Base-by-base conservation (phyloP, 768 basidiomycete species). In the Hygrocybe coccinea region DNA sequence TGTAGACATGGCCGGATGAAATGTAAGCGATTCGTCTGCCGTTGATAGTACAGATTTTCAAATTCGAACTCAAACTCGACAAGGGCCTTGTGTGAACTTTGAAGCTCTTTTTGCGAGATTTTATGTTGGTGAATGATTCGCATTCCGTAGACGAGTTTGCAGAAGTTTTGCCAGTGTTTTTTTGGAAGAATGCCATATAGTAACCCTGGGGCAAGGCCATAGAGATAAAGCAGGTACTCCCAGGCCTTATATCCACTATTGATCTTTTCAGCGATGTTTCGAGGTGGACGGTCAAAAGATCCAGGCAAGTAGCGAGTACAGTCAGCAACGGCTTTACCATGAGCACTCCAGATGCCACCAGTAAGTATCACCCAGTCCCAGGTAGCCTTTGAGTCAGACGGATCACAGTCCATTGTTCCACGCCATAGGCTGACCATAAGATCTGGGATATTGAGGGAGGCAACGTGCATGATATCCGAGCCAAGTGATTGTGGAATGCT, bases 401-500 rank as follows among this genome's bases (percentile, higher is more conserved):
- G 33, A 50, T 74, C 73, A 11, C 56, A 64, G 3, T 63, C 51
- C 10, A 70, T 50, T 10, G 58, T 65, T 49, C 65, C 67, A 60
- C 69, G 60, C n/a, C n/a, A 41, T 2, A 52, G 37, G 22, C 51
- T 6, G 24, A 41, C 5, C 3, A 39, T 17, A 1, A 79, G 64
- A 11, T 77, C 74, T 2, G 71, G 68, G 50, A 79, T 64, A 17
- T 68, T 69, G 46, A 75, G 56, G 3, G 56, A 55, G 4, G 64
- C n/a, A 0, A 75, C 62, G 55, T 79, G 75, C 77, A 81, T 81
- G 0, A 70, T 14, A 55, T 81, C 77, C 0, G 35, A 14, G 37
- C 3, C 8, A 33, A 33, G 33, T 4, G 8, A 50, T 3, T 2
- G 5, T 33, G 48, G 71, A 35, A 0, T 65, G 62, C 47, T 78